Evolutionary conservation across 2,329 filamentous ascomycete genomes (phyloP), one percentile per base, ranked within the genome.

Genomic region (Trichophyton schoenleinii): DNA sequence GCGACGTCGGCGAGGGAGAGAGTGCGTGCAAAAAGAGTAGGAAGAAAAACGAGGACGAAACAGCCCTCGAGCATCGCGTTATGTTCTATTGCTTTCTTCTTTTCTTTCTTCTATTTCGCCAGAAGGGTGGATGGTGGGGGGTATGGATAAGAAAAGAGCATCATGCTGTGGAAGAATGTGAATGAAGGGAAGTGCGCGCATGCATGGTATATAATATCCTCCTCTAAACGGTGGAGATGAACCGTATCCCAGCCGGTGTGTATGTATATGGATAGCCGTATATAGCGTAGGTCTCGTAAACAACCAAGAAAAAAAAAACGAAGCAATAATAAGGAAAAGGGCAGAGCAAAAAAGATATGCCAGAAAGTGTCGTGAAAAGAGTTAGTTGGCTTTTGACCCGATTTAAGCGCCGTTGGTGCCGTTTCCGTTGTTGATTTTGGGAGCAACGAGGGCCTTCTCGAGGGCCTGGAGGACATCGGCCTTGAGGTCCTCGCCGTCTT

Each of bases 401-500:
- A 22, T 34, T 34, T 44, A 58, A 44, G 55, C 55, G 9, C 64
- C 64, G 58, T 64, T 65, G 20, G 62, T 65, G 18, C 28, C 28
- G 31, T 28, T 53, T 15, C 22, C 77, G 65, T 79, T 78, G 13
- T 68, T 71, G 59, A 77, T 70, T 72, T 80, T 81, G 3, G 73
- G 67, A 36, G 68, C 75, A 53, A 82, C 79, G 46, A 89, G 83
- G 1, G 89, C 89, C 75, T 82, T 84, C 74, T 94, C 87, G 48
- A 97, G 76, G 3, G 94, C 94, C 74, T 88, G 87, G 66, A 91
- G 73, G 15, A 95, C 85, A 78, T 99, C 94, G 46, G 80, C 81
- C 69, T 85, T 86, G 64, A 99, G 79, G 74, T 99, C 94, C 64
- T 86, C 85, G 6, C 84, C 83, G 70, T 99, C 94, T 77, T 99